phyloP scores from a whole-genome alignment of 306 rosid species.

The Pterocarpus macrocarpus region DNA sequence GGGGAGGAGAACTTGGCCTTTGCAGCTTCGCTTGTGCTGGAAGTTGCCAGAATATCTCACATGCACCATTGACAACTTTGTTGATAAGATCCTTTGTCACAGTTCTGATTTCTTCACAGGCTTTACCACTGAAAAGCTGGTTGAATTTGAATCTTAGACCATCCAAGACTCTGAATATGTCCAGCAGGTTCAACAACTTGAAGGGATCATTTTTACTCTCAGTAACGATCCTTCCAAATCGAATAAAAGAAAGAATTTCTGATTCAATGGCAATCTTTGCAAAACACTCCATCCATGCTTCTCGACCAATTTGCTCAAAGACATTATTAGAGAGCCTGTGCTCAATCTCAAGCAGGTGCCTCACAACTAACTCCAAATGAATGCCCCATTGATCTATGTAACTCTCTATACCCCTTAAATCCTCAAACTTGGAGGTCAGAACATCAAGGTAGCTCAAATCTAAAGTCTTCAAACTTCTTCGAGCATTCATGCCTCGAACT shows the following conservation, averaged over 20 bases:
- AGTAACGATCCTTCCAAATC: slow-evolving; percentile 68
- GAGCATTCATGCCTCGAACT: slow-evolving; percentile 64
- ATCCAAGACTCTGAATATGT: slow-evolving; percentile 70
- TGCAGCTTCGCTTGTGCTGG: slow-evolving; percentile 80
- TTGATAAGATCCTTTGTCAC: slow-evolving; percentile 76
- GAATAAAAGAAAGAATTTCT: slow-evolving; percentile 70
- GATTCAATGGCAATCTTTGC: slow-evolving; percentile 68
- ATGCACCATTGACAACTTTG: slow-evolving; percentile 67
- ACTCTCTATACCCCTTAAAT: slow-evolving; percentile 39
- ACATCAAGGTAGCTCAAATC: slow-evolving; percentile 76
- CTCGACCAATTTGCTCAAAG: slow-evolving; percentile 61
- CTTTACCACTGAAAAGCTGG: slow-evolving; percentile 67
- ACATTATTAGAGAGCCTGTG: slow-evolving; percentile 57
- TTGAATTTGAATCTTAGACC: slow-evolving; percentile 71
- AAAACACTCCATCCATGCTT: slow-evolving; percentile 60
- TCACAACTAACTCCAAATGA: slow-evolving; percentile 70
- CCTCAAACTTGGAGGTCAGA: slow-evolving; percentile 49
- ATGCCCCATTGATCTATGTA: slow-evolving; percentile 72
- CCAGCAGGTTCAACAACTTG: slow-evolving; percentile 79
- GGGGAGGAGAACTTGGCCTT: slow-evolving; percentile 74
- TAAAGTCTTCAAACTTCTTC: slow-evolving; percentile 64
- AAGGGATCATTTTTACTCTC: slow-evolving; percentile 69
- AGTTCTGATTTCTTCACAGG: slow-evolving; percentile 66
- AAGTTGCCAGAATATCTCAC: slow-evolving; percentile 80
- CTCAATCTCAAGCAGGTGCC: slow-evolving; percentile 63